Percentiles rank a stretch among this genome's conserved stretches.
These are phyloP conservation scores for Trichocomaceae sp. DNA, from an alignment of 2,329 filamentous ascomycete genomes.

Conservation along the genomic window DNA sequence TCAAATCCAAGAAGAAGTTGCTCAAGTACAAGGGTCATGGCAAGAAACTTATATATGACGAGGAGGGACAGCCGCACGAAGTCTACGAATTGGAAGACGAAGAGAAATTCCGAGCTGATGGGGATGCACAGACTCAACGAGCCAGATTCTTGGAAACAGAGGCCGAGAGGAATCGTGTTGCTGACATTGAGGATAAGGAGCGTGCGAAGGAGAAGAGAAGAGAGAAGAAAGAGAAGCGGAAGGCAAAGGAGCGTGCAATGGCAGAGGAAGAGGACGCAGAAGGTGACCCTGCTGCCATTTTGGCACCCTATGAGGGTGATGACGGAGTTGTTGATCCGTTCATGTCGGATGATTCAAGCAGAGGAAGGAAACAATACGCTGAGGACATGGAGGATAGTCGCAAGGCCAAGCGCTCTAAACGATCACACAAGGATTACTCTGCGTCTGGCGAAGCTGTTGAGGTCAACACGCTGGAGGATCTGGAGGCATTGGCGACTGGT, in stretches of 20 bases:
- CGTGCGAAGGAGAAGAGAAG: conserved; percentile 65
- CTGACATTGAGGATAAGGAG: conserved; percentile 77
- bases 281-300: conserved; percentile 21
- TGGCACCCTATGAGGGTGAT: conserved; percentile 20
- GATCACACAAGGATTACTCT: conserved; percentile 12
- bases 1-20: conserved; percentile 90
- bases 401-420: conserved; percentile 24
- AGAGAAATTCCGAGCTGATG: conserved; percentile 67
- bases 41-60: conserved; percentile 82
- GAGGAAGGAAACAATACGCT: conserved; percentile 38
- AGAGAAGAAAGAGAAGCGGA: conserved; percentile 43
- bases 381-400: conserved; percentile 21
- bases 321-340: conserved; percentile 12
- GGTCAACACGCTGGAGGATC: conserved; percentile 42
- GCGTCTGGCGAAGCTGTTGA: conserved; percentile 20
- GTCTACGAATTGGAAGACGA: conserved; percentile 86
- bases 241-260: conserved; percentile 33
- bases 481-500: conserved; percentile 42
- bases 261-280: conserved; percentile 25
- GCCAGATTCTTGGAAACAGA: conserved; percentile 72
- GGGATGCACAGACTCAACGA: conserved; percentile 69
- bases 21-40: conserved; percentile 83
- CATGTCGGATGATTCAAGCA: conserved; percentile 21
- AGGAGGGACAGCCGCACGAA: conserved; percentile 77
- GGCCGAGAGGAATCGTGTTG: conserved; percentile 60